phyloP scores from a whole-genome alignment of 179 eudicot genomes.

The Silene noctiflora region DNA sequence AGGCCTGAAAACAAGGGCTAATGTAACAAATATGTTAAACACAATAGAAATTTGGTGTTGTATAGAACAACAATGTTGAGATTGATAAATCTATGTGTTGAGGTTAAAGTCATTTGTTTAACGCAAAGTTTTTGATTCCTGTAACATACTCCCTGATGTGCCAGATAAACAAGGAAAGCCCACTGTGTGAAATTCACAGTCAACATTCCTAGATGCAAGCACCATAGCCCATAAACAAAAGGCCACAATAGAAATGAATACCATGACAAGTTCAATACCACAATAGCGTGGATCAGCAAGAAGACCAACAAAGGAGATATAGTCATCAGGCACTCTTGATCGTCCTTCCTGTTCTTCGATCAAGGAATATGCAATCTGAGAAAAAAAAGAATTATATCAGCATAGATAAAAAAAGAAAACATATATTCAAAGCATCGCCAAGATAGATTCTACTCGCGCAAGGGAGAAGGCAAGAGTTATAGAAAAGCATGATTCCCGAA shows the following conservation, averaged over 20 bases:
- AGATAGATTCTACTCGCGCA: neutral
- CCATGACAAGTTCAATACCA: conserved; percentile 54
- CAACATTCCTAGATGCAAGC: conserved; percentile 21
- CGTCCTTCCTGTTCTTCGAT: conserved; percentile 85
- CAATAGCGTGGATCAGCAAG: conserved; percentile 94
- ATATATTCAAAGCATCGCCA: no score
- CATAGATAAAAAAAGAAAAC: neutral
- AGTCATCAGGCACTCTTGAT: conserved; percentile 55
- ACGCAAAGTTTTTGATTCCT: no score
- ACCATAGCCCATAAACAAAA: conserved; percentile 24
- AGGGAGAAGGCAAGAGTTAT: neutral
- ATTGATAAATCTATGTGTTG: neutral
- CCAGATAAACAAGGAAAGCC: neutral
- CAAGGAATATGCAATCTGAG: conserved; percentile 81
- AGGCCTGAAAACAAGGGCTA: neutral
- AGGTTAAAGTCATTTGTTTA: neutral
- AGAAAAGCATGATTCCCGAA: neutral
- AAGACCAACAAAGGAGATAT: conserved; percentile 87
- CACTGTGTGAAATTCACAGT: neutral
- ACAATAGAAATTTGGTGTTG: neutral
- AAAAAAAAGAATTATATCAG: conserved; percentile 11
- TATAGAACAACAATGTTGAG: neutral
- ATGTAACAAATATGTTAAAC: neutral
- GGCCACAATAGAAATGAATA: conserved; percentile 37
- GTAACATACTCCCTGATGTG: neutral